Percentiles rank a stretch among this genome's conserved stretches.
Conservation (phyloP, 768 basidiomycete genomes). For the Boletus huronensis region DNA sequence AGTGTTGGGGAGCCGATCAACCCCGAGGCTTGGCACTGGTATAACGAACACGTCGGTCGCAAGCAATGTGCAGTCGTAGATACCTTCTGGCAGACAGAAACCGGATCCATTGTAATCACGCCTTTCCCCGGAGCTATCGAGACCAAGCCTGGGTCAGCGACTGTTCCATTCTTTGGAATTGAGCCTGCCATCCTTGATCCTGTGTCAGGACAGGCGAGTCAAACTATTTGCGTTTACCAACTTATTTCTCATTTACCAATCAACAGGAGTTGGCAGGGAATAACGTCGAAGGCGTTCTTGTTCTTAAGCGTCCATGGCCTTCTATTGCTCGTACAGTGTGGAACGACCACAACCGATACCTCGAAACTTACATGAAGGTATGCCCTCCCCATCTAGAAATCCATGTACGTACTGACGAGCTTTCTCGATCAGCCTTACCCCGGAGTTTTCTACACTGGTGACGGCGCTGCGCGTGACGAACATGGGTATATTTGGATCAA, state of each 20-base stretch:
- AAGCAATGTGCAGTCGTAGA: conserved; percentile 90
- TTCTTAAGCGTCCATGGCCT: conserved; percentile 86
- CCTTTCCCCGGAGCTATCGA: conserved; percentile 95
- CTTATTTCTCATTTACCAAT: not conserved
- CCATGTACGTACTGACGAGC: conserved; percentile 41
- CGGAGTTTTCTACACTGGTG: conserved; percentile 94
- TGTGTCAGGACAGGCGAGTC: conserved; percentile 58
- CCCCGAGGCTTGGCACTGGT: conserved; percentile 99
- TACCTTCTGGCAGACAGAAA: conserved; percentile 98
- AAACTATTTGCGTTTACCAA: not conserved
- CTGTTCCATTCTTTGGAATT: conserved; percentile 97
- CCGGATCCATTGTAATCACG: conserved; percentile 91
- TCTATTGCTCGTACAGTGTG: conserved; percentile 92
- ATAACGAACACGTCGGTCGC: conserved; percentile 90
- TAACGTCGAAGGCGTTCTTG: conserved; percentile 88
- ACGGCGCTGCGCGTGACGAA: conserved; percentile 90
- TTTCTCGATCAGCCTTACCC: conserved; percentile 60
- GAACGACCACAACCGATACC: conserved; percentile 84
- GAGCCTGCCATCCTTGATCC: conserved; percentile 87
- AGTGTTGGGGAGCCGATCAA: conserved; percentile 98
- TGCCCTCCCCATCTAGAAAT: not conserved
- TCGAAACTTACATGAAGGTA: conserved; percentile 72
- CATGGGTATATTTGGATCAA: conserved; percentile 99
- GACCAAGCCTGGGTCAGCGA: conserved; percentile 95
- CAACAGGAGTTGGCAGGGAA: conserved; percentile 66